phyloP scores from a whole-genome alignment of 495 filamentous ascomycete species.

The Podospora sp. region DNA sequence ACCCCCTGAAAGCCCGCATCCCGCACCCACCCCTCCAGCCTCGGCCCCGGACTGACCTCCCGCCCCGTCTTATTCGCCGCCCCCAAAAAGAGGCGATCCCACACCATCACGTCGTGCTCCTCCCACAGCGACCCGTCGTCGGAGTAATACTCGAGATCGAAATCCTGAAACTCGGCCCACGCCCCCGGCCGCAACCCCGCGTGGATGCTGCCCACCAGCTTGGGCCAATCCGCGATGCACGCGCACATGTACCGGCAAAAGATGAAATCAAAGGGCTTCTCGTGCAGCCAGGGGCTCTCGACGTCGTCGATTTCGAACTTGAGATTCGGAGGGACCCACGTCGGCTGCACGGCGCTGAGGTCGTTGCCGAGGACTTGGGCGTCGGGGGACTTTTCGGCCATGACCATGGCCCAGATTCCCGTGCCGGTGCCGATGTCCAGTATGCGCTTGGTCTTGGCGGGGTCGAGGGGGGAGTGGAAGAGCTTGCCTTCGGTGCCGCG shows the following conservation, averaged over 20 bases:
- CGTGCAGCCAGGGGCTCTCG: slow-evolving; percentile 54
- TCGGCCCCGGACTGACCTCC: slow-evolving; percentile 26
- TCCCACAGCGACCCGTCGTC: slow-evolving; percentile 45
- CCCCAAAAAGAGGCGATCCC: slow-evolving; percentile 20
- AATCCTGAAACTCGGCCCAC: slow-evolving; percentile 57
- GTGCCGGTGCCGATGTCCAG: slow-evolving; percentile 65
- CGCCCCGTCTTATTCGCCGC: slow-evolving; percentile 51
- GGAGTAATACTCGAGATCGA: slow-evolving; percentile 40
- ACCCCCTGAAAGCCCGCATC: slow-evolving; percentile 64
- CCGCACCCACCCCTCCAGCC: slow-evolving; percentile 22
- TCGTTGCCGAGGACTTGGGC: slow-evolving; percentile 57
- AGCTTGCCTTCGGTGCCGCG: slow-evolving; percentile 45
- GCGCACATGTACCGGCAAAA: slow-evolving; percentile 52
- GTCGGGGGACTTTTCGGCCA: slow-evolving; percentile 26
- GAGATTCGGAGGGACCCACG: slow-evolving; percentile 58
- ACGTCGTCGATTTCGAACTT: slow-evolving; percentile 63
- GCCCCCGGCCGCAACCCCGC: slow-evolving; percentile 45
- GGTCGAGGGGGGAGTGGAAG: slow-evolving; percentile 52
- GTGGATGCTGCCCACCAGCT: background rate
- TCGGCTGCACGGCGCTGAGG: slow-evolving; percentile 61
- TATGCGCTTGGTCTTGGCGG: slow-evolving; percentile 45
- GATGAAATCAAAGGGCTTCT: slow-evolving; percentile 58
- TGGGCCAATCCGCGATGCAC: slow-evolving; percentile 55
- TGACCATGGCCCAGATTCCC: slow-evolving; percentile 64
- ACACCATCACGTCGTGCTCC: slow-evolving; percentile 33